A percentile compares a stretch with the other conserved stretches of the same genome.
These are phyloP conservation scores for Clonostachys chloroleuca DNA, from an alignment of 2,329 filamentous ascomycete species.

Conservation along the genomic window DNA sequence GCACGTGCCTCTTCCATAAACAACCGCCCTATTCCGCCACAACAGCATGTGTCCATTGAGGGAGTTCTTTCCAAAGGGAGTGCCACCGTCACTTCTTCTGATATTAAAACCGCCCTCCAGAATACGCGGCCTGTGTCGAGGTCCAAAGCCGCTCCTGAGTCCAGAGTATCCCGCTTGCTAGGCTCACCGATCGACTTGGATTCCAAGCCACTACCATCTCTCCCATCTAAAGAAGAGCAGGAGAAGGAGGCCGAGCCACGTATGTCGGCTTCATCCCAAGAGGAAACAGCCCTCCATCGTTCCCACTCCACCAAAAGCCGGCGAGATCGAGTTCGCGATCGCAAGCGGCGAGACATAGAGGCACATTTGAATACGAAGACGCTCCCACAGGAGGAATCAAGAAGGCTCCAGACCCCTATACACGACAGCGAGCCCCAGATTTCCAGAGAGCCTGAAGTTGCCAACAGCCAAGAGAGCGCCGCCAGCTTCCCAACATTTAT, in stretches of 20 bases:
- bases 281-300: conserved; percentile 7
- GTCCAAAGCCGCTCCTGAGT: no score
- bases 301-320: conserved; percentile 19
- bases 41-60: background rate
- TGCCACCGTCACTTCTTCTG: background rate
- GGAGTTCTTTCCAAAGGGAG: background rate
- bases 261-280: background rate
- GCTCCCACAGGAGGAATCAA: conserved; percentile 6
- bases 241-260: conserved; percentile 2
- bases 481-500: conserved; percentile 15
- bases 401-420: no score
- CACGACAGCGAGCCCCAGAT: background rate
- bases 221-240: background rate
- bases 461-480: background rate
- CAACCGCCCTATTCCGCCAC: background rate
- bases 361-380: conserved; percentile 16
- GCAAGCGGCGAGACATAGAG: conserved; percentile 33
- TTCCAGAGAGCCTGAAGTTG: background rate
- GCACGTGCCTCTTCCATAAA: no score
- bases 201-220: background rate
- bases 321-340: conserved; percentile 29
- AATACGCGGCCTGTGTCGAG: no score
- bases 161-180: no score
- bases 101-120: no score
- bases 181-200: no score